Base-by-base conservation (phyloP, 2,329 filamentous ascomycete genomes). In the Cladosporium sp. region DNA sequence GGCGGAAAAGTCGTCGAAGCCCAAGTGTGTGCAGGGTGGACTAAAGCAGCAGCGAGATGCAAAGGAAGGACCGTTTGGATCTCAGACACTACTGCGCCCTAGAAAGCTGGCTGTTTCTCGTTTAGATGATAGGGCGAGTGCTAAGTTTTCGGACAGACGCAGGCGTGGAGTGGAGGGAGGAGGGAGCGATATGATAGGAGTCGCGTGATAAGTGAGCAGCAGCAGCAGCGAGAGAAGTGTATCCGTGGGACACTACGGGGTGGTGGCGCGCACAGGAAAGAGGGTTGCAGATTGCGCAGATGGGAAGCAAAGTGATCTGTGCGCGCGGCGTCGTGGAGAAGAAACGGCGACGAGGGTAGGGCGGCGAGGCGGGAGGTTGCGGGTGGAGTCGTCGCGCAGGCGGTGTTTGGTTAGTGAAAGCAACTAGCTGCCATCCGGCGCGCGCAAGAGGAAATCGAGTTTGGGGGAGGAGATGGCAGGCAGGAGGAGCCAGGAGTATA, bases 171-270 rank as follows among this genome's bases (percentile, higher is more conserved):
- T 40, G 20, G 38, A 40, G 38, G 36, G 19, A 38, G 36, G 29
- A 40, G 25, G 30, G 45, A 48, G 13, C 45, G 36, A 48, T 40
- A 48, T 48, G 45, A 48, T 48, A 48, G 45, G 45, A 48, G 45
- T 48, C 45, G 45, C 45, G 45, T 40, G 45, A 39, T 48, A 48
- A 48, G 15, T 35, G 13, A 35, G 15, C 15, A 36, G 39, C 36
- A 32, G 45, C 30, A 22, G 36, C 9, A 35, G 22, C 22, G 43
- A 35, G 15, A 33, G 11, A 33, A n/a, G 20, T 38, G 43, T 33
- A 19, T 35, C n/a, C 42, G 43, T 32, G 22, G 32, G 16, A 38
- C 36, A 22, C 42, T 45, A 38, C 32, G 19, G 40, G 32, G 36
- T 39, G 45, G 45, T 36, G 36, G 45, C 45, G 45, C 45, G 19